Percentiles rank a stretch among this genome's conserved stretches.
phyloP scores from a whole-genome alignment of 768 basidiomycete genomes.

The Rhizopogon vulgaris region DNA sequence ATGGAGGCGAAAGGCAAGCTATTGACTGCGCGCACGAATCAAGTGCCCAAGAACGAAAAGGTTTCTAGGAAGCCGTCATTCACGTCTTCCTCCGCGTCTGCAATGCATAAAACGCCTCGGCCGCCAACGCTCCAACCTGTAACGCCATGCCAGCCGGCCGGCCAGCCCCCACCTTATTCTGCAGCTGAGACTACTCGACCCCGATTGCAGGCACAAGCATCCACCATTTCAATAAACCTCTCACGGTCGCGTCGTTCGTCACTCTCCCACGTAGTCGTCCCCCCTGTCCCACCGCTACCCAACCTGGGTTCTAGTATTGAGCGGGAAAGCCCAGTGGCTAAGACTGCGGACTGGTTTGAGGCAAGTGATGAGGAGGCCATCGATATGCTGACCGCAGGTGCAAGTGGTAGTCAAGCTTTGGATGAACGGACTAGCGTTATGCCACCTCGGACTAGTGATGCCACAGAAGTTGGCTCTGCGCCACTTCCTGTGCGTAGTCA shows the following conservation, averaged over 20 bases:
- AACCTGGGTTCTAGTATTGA: slow-evolving; percentile 25
- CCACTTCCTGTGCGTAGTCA: slow-evolving; percentile 26
- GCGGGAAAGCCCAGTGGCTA: slow-evolving; percentile 38
- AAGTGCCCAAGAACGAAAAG: slow-evolving; percentile 16
- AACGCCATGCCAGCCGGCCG: slow-evolving; percentile 27
- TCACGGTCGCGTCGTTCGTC: slow-evolving; percentile 48
- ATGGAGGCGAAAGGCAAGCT: slow-evolving; percentile 45
- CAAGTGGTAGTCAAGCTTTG: slow-evolving; percentile 74
- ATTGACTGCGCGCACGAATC: slow-evolving; percentile 41
- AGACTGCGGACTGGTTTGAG: slow-evolving; percentile 67
- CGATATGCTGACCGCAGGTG: slow-evolving; percentile 71
- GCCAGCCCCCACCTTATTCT: slow-evolving; percentile 64
- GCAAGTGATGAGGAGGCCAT: slow-evolving; percentile 87
- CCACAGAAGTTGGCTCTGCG: slow-evolving; percentile 10
- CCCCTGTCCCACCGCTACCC: slow-evolving; percentile 33
- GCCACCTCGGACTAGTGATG: slow-evolving; percentile 24
- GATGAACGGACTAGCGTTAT: slow-evolving; percentile 75
- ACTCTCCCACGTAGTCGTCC: slow-evolving; percentile 53
- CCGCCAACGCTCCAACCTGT: slow-evolving; percentile 20
- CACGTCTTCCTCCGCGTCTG: slow-evolving; percentile 9
- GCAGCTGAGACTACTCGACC: slow-evolving; percentile 26
- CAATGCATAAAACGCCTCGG: slow-evolving; percentile 18
- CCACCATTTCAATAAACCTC: slow-evolving; percentile 36
- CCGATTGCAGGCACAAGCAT: slow-evolving; percentile 32
- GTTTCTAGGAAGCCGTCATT: slow-evolving; percentile 13